A percentile compares a stretch with the other conserved stretches of the same genome.
phyloP scores from a whole-genome alignment of 306 rosid genomes.

The Delonix regia region DNA sequence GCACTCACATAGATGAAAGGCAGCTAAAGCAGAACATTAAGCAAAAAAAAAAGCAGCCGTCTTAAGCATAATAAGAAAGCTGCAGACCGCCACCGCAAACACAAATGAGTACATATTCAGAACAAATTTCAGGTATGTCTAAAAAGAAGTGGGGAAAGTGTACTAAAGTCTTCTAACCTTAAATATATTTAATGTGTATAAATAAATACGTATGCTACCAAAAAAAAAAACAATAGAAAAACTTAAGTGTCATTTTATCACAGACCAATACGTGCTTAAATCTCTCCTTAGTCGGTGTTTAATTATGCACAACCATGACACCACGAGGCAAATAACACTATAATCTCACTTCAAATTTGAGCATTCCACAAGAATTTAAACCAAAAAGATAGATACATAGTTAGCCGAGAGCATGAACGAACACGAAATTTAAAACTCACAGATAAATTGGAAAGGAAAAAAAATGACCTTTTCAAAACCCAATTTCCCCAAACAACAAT shows the following conservation, averaged over 20 bases:
- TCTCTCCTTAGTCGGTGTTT: neutral
- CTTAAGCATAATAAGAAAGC: neutral
- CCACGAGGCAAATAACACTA: neutral
- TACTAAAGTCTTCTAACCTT: neutral
- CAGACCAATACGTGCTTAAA: neutral
- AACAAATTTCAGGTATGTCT: neutral
- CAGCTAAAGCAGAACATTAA: neutral
- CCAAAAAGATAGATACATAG: neutral
- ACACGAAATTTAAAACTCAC: neutral
- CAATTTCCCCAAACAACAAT: neutral
- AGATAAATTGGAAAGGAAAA: neutral
- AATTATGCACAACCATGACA: neutral
- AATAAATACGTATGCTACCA: neutral
- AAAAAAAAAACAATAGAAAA: neutral
- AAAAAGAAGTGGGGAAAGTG: neutral
- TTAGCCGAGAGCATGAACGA: neutral
- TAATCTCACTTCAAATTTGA: conserved; percentile 2
- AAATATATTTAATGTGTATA: neutral
- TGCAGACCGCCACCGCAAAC: neutral
- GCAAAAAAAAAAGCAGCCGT: neutral
- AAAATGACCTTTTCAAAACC: neutral
- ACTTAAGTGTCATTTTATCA: neutral
- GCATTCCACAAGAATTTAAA: conserved; percentile 9
- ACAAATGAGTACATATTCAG: neutral
- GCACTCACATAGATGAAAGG: neutral